Conservation (phyloP, 192 early-diverging fungal genomes). For the Radiomyces spectabilis region DNA sequence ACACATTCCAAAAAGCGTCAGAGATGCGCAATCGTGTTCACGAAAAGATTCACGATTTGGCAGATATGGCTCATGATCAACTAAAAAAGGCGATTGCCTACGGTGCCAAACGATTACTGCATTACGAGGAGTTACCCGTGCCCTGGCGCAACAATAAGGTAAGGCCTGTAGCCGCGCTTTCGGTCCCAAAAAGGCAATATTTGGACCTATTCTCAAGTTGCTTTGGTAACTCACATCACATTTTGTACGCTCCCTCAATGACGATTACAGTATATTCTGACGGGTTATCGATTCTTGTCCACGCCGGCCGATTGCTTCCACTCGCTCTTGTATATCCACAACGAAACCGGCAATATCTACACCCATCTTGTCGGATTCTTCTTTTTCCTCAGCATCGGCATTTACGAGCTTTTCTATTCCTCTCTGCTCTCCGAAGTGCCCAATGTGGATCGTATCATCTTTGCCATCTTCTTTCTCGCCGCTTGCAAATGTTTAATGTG, state of each 20-base stretch:
- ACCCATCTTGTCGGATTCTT: conserved; percentile 56
- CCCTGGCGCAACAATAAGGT: conserved; percentile 49
- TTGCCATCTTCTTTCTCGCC: conserved; percentile 48
- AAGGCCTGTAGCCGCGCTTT: too few species aligned
- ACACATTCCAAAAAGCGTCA: conserved; percentile 13
- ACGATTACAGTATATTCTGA: conserved; percentile 27
- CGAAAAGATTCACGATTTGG: conserved; percentile 17
- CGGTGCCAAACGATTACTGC: conserved; percentile 45
- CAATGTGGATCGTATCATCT: conserved; percentile 39
- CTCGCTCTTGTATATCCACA: conserved; percentile 58
- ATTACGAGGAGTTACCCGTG: conserved; percentile 51
- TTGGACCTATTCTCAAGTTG: too few species aligned
- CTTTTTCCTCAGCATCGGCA: conserved; percentile 47
- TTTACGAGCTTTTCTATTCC: conserved; percentile 39
- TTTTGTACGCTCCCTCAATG: too few species aligned
- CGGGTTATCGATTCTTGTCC: conserved; percentile 49
- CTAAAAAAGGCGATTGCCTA: conserved; percentile 33
- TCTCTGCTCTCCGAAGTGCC: conserved; percentile 8
- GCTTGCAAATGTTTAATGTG: conserved; percentile 55
- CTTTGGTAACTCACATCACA: too few species aligned
- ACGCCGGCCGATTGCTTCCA: conserved; percentile 47
- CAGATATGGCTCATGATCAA: conserved; percentile 23
- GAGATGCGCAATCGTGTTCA: conserved; percentile 14
- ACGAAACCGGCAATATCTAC: conserved; percentile 65
- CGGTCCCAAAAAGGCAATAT: too few species aligned